phyloP scores from a whole-genome alignment of 805 yeast genomes.

The Lipomyces chichibuensis region DNA sequence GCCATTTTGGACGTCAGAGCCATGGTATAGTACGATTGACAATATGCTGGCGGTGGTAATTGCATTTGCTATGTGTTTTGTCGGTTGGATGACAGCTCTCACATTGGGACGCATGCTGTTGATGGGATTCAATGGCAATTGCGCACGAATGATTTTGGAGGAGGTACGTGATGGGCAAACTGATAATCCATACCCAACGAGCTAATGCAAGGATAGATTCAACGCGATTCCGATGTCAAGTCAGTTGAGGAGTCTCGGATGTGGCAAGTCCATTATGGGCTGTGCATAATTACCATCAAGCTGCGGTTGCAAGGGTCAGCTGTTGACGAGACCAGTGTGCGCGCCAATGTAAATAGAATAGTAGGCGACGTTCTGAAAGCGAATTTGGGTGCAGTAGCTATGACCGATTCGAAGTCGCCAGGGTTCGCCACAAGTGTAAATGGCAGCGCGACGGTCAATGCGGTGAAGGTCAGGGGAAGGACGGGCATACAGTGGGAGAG shows the following conservation, averaged over 20 bases:
- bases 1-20: constrained; percentile 34
- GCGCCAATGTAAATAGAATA: constrained; percentile 36
- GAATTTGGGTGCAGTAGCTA: constrained; percentile 24
- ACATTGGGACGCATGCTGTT: constrained; percentile 50
- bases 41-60: constrained; percentile 45
- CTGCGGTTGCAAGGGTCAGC: constrained; percentile 44
- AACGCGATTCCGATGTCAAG: constrained; percentile 40
- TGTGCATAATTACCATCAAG: constrained; percentile 48
- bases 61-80: constrained; percentile 47
- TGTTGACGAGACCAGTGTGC: constrained; percentile 43
- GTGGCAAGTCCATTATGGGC: constrained; percentile 52
- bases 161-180: background rate
- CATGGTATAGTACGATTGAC: constrained; percentile 41
- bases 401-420: background rate
- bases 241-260: constrained; percentile 43
- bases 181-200: constrained; percentile 6
- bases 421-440: constrained; percentile 22
- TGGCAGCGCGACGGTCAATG: constrained; percentile 21
- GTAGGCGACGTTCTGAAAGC: constrained; percentile 31
- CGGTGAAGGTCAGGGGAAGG: constrained; percentile 15
- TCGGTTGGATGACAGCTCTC: constrained; percentile 49
- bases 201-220: constrained; percentile 25
- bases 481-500: constrained; percentile 35
- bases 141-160: constrained; percentile 34
- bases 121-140: constrained; percentile 49